Evolutionary conservation across 2,329 filamentous ascomycete species (phyloP).

Genomic region (Alternaria burnsii): DNA sequence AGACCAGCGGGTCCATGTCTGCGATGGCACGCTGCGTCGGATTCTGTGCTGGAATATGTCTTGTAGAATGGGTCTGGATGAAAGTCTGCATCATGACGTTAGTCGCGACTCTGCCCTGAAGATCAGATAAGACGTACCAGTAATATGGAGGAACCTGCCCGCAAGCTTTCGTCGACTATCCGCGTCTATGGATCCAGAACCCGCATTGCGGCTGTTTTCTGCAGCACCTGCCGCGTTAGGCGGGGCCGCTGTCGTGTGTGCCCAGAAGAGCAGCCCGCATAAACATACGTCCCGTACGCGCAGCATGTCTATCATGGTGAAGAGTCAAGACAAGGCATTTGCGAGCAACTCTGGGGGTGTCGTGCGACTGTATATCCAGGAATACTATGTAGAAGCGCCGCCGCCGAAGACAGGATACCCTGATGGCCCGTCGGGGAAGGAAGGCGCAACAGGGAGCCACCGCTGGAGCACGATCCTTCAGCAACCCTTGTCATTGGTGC

Average conservation of each 20-base stretch:
- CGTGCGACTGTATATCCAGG: constrained; percentile 24
- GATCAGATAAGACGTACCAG: constrained; percentile 64
- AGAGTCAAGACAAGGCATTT: constrained; percentile 2
- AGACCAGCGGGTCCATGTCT: constrained; percentile 78
- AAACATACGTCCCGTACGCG: constrained; percentile 35
- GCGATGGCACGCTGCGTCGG: constrained; percentile 78
- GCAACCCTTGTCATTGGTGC: constrained; percentile 34
- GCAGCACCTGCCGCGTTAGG: constrained; percentile 26
- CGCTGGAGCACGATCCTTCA: constrained; percentile 31
- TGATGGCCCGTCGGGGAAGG: constrained; percentile 27
- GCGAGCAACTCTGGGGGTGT: constrained; percentile 9
- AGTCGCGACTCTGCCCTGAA: neutral
- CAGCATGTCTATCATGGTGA: constrained; percentile 29
- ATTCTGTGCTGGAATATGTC: constrained; percentile 74
- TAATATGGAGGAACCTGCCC: constrained; percentile 87
- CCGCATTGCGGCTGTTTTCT: constrained; percentile 19
- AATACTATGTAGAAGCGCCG: constrained; percentile 8
- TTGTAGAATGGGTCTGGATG: constrained; percentile 92
- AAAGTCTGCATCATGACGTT: constrained; percentile 68
- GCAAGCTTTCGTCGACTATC: constrained; percentile 43
- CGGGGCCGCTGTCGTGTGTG: constrained; percentile 39
- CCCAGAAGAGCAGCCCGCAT: constrained; percentile 39
- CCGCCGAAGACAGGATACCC: constrained; percentile 21
- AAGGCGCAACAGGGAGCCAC: constrained; percentile 22
- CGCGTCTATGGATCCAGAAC: constrained; percentile 16